Conservation (phyloP, 2,329 filamentous ascomycete genomes). For the Lasiodiplodia sp. region DNA sequence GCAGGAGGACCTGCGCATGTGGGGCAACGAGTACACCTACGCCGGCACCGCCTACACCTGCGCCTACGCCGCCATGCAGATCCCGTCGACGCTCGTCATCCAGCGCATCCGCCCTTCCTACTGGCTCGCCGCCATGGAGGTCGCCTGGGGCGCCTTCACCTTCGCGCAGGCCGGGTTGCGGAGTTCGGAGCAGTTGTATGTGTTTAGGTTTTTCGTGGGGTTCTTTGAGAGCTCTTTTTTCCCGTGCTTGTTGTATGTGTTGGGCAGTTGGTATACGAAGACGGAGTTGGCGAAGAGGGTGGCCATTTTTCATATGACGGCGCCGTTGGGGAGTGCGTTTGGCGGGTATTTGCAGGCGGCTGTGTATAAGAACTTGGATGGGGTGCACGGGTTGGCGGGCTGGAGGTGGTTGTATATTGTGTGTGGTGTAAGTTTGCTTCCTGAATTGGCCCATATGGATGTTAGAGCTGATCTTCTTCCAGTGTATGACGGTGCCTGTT, state of each 20-base stretch:
- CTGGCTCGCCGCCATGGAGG: constrained; percentile 1
- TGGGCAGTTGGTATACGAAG: constrained; percentile 54
- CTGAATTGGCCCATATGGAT: not conserved
- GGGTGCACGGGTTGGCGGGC: constrained; percentile 36
- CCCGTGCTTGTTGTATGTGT: constrained; percentile 47
- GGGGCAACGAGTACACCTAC: constrained; percentile 21
- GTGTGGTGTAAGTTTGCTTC: constrained; percentile 38
- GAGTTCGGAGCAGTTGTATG: constrained; percentile 27
- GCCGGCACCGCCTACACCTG: constrained; percentile 28
- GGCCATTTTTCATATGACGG: constrained; percentile 43
- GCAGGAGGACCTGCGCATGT: constrained; percentile 28
- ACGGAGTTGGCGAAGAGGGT: constrained; percentile 43
- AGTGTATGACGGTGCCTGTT: constrained; percentile 15
- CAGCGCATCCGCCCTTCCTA: constrained; percentile 1
- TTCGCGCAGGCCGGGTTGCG: not conserved
- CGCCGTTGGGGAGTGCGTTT: constrained; percentile 43
- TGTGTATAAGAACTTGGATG: constrained; percentile 42
- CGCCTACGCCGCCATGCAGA: constrained; percentile 36
- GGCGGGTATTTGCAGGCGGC: constrained; percentile 45
- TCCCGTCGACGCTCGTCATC: constrained; percentile 3
- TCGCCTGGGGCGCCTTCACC: constrained; percentile 4
- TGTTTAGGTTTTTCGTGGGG: constrained; percentile 49
- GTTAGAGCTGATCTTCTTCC: constrained; percentile 36
- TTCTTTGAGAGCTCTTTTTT: constrained; percentile 43
- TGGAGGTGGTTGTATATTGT: constrained; percentile 43